These are phyloP conservation scores for Periconia macrospinosa DNA, from an alignment of 2,329 filamentous ascomycete species.

Conservation along the genomic window DNA sequence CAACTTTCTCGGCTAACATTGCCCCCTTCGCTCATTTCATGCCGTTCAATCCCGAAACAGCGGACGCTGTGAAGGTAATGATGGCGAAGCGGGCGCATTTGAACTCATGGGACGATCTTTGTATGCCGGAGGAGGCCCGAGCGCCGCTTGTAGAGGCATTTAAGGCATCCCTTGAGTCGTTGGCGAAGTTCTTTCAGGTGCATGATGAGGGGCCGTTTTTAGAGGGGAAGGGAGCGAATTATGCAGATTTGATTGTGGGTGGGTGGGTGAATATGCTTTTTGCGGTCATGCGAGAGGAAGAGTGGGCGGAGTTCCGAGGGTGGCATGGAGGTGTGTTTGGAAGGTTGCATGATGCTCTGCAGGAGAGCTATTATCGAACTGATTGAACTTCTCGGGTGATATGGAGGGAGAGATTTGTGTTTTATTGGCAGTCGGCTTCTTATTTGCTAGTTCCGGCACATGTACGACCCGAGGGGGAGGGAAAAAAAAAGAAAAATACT, in stretches of 20 bases:
- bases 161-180: constrained; percentile 43
- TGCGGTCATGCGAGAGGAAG: constrained; percentile 44
- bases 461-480: too few relatives aligned
- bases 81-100: constrained; percentile 53
- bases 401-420: neutral
- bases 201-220: constrained; percentile 53
- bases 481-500: too few relatives aligned
- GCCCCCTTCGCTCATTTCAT: constrained; percentile 47
- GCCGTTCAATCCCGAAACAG: constrained; percentile 53
- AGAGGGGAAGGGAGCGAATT: constrained; percentile 49
- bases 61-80: constrained; percentile 49
- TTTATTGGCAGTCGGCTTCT: neutral
- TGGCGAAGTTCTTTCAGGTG: constrained; percentile 47
- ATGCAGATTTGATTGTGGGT: constrained; percentile 62
- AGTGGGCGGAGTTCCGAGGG: constrained; percentile 51
- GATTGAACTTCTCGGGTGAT: neutral
- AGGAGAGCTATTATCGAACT: constrained; percentile 17
- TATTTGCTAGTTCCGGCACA: too few relatives aligned
- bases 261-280: constrained; percentile 57
- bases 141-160: constrained; percentile 46
- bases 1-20: constrained; percentile 53
- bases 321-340: constrained; percentile 59
- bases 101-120: constrained; percentile 49
- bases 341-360: constrained; percentile 50
- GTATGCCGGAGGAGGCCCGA: constrained; percentile 43